phyloP scores from a whole-genome alignment of 495 filamentous ascomycete genomes.

The Hyaloscypha finlandica region DNA sequence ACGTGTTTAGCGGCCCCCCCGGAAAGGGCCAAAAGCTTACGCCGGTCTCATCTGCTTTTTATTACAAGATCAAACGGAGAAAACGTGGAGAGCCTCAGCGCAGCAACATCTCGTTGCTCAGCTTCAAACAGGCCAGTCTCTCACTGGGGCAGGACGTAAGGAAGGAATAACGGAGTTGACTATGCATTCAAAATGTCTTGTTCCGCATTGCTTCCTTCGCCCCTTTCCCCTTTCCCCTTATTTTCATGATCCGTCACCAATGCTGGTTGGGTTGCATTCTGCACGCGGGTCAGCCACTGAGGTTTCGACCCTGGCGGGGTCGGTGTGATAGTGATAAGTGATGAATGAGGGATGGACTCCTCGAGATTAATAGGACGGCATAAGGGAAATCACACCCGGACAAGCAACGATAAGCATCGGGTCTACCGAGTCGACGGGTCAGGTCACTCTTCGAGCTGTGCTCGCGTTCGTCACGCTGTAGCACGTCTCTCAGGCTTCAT shows the following conservation, averaged over 20 bases:
- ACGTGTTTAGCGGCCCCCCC: not conserved
- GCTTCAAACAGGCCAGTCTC: not conserved
- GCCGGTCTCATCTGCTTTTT: not conserved
- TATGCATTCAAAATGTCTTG: not conserved
- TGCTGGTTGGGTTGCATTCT: not conserved
- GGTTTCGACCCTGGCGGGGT: not conserved
- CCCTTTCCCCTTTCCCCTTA: not conserved
- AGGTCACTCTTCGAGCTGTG: not conserved
- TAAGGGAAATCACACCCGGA: not conserved
- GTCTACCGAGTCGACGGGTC: slow-evolving; percentile 1
- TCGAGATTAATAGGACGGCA: not conserved
- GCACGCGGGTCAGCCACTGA: not conserved
- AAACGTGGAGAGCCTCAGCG: not conserved
- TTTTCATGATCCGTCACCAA: not conserved
- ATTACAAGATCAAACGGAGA: not conserved
- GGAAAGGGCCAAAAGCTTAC: not conserved
- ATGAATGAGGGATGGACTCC: not conserved
- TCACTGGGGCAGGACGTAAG: not conserved
- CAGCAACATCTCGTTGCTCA: not conserved
- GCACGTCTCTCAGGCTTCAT: not conserved
- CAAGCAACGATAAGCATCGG: not conserved
- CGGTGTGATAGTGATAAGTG: slow-evolving; percentile 1
- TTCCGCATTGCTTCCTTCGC: not conserved
- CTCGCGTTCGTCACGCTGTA: not conserved
- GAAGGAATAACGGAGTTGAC: not conserved